Evolutionary conservation across 805 yeast genomes (phyloP).

Genomic region (Starmera quercuum): DNA sequence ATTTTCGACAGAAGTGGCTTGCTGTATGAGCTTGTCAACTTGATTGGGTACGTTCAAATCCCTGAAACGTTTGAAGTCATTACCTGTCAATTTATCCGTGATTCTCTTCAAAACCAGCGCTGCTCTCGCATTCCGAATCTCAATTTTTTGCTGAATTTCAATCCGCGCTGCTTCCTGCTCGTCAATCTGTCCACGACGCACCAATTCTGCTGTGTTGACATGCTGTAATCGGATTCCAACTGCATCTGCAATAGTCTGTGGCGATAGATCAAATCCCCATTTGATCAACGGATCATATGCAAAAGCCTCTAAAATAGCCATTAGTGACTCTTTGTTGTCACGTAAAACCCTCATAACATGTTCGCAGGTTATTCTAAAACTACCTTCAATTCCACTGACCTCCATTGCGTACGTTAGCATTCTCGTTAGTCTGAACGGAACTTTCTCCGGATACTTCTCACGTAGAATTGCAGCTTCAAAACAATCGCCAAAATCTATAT

Average conservation of each 20-base stretch:
- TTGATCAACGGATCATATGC: constrained; percentile 97
- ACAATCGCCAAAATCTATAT: constrained; percentile 98
- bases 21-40: constrained; percentile 88
- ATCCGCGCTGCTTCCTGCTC: constrained; percentile 68
- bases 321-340: constrained; percentile 89
- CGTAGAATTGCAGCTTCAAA: constrained; percentile 96
- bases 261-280: constrained; percentile 96
- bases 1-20: constrained; percentile 94
- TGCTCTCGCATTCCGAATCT: constrained; percentile 82
- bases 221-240: constrained; percentile 65
- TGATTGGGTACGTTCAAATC: constrained; percentile 81
- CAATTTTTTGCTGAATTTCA: constrained; percentile 61
- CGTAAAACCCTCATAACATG: constrained; percentile 94
- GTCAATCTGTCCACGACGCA: constrained; percentile 67
- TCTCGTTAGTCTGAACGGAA: constrained; percentile 92
- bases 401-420: constrained; percentile 99
- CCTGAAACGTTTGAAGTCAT: constrained; percentile 69
- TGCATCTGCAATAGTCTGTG: constrained; percentile 66
- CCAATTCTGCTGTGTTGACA: constrained; percentile 59
- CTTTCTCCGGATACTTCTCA: constrained; percentile 97
- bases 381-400: constrained; percentile 96
- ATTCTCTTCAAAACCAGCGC: constrained; percentile 83
- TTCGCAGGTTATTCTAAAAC: constrained; percentile 92
- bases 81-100: constrained; percentile 87
- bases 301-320: constrained; percentile 97